Evolutionary conservation across 2,329 filamentous ascomycete genomes (phyloP), one percentile per base, ranked within the genome.

Genomic region (Aspergillus niger): DNA sequence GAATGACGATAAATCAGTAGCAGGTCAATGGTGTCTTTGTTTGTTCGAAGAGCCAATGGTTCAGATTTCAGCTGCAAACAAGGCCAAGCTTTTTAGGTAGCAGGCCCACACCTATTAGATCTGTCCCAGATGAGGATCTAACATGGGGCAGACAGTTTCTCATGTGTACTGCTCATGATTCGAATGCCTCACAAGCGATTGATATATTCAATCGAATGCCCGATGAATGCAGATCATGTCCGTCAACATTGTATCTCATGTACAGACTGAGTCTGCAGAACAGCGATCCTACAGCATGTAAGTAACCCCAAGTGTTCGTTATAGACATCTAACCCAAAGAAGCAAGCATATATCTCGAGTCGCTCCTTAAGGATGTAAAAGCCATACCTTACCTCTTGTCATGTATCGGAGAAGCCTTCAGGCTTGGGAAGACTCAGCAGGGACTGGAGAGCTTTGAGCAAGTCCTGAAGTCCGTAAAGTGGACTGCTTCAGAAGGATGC

Each of bases 391-490:
- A 92, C 47, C 80, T 97, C 0, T 92, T 93, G 65, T 90, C 91
- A 1, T 97, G 92, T 67, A 85, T 91, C 22, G 78, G 91, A 28
- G 91, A 96, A 72, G 89, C 91, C 2, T 87, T 92, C 53, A 81
- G 86, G 63, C 79, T 80, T 0, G 86, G 87, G 0, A 85, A 91
- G 62, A 87, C 83, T 54, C 63, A 79, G 0, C 86, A 89, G 63
- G 85, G 88, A 2, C 77, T 88, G 11, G 73, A 80, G 30, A 83
- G 85, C 10, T 72, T 93, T 50, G 84, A 85, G 65, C 80, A 83
- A 60, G 79, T 92, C 1, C 77, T 90, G 13, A 80, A 86, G 28
- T 84, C 82, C 55, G 81, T 83, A 60, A 79, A 85, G 24, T 79
- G 81, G 55, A 75, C 70, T 49, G 72, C 77, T 5, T 78, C 83